Evolutionary conservation across 805 yeast species (phyloP), one percentile per base, ranked within the genome.

Genomic region (Saccharomycopsis schoenii): DNA sequence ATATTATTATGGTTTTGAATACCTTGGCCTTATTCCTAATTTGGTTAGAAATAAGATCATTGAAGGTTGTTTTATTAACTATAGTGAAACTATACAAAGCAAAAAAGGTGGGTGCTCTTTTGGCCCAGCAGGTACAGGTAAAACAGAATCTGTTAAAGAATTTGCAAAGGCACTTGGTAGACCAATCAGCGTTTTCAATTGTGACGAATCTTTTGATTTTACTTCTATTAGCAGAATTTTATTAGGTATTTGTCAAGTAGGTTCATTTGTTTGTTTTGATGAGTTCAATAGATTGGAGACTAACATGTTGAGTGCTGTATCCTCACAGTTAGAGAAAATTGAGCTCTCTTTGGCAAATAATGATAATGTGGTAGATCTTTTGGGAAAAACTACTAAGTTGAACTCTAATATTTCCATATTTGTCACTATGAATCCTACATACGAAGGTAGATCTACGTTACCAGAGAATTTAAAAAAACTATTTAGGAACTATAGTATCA

Each of bases 71-170:
- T 89, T 80, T 68, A 69, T 85, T 9, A 75, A 91, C 0, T 81
- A 92, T 83, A 76, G 88, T 0, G 87, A 85, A 62, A 92, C 97
- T 0, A 70, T 91, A 17, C 79, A 82, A 40, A 89, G 85, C 66
- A 80, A 79, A 41, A 74, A 83, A 9, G 98, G 98, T n/a, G 96
- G 96, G 0, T 86, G 96, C 1, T 86, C 96, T 0, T 84, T 87
- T 71, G 98, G 98, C 0, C 97, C 98, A 1, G 97, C 98, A 1
- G 98, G 98, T 51, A 93, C 98, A 0, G 98, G 98, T 65, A 93
- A 93, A 69, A 93, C 98, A 0, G 98, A 93, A 69, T 80, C 96
- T 0, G 79, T 93, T 29, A 93, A 93, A 69, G 88, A 96, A 0
- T 74, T 92, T 37, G 97, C 94, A 1, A 83, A 83, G 51, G 83